A percentile compares a stretch with the other conserved stretches of the same genome.
These are phyloP conservation scores for Pestalotiopsis sp. DNA, from an alignment of 2,329 filamentous ascomycete genomes.

Conservation along the genomic window DNA sequence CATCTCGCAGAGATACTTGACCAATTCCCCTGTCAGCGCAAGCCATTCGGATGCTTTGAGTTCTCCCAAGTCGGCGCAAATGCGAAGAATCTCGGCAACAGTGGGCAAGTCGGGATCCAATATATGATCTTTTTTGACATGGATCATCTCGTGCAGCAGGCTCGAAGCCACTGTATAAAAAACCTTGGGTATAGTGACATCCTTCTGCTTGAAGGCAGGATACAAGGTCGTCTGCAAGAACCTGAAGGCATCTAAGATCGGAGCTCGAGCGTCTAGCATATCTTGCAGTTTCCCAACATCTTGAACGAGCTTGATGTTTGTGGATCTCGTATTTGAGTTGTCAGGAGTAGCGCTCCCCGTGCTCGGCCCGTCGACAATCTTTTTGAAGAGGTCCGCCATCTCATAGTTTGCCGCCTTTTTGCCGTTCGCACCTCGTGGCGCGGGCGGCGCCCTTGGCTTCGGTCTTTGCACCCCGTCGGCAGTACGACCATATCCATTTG, in stretches of 20 bases:
- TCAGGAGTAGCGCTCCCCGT: conserved; percentile 12
- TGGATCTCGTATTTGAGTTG: conserved; percentile 11
- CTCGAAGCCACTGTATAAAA: conserved; percentile 29
- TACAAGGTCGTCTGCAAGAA: conserved; percentile 29
- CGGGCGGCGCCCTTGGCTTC: not conserved
- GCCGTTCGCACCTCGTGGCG: not conserved
- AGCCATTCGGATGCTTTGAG: conserved; percentile 35
- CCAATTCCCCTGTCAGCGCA: conserved; percentile 32
- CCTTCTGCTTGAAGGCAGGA: conserved; percentile 27
- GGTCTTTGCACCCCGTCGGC: not conserved
- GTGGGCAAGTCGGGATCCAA: conserved; percentile 32
- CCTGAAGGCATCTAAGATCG: conserved; percentile 22
- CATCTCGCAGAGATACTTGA: conserved; percentile 32
- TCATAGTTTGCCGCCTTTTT: not conserved
- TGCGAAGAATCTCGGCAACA: conserved; percentile 38
- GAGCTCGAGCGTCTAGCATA: conserved; percentile 33
- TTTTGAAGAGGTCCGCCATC: conserved; percentile 28
- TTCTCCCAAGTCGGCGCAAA: conserved; percentile 35
- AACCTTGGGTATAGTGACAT: conserved; percentile 28
- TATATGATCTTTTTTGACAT: conserved; percentile 34
- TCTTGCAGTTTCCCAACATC: conserved; percentile 26
- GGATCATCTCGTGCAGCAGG: conserved; percentile 32
- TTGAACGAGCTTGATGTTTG: conserved; percentile 18
- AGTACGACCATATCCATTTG: not conserved
- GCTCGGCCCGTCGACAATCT: conserved; percentile 26